phyloP scores from a whole-genome alignment of 116 monocot genomes.

The Dioscorea cayenensis region DNA sequence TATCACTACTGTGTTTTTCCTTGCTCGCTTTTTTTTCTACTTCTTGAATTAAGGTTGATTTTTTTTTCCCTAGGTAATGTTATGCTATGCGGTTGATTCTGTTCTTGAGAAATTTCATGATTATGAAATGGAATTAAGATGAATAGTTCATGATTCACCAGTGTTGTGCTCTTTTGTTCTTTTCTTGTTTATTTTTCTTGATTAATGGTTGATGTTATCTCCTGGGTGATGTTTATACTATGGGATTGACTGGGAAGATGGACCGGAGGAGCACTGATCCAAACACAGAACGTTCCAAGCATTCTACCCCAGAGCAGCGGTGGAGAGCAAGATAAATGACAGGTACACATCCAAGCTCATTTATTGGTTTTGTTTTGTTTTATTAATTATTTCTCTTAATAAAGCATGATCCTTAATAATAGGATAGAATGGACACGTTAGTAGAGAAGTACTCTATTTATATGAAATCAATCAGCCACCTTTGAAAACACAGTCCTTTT shows the following conservation, averaged over 20 bases:
- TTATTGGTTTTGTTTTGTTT: no score
- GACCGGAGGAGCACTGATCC: constrained; percentile 18
- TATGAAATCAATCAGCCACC: no score
- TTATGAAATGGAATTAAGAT: neutral
- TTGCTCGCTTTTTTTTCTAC: neutral
- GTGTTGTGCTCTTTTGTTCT: neutral
- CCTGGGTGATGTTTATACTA: neutral
- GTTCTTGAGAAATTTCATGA: neutral
- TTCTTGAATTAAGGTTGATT: neutral
- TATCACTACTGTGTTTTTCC: neutral
- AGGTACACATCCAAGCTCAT: no score
- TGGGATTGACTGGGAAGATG: constrained; percentile 12
- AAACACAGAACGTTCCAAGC: no score
- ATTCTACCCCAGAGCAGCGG: no score
- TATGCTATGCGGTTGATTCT: neutral
- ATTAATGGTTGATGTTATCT: neutral
- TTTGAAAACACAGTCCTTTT: no score
- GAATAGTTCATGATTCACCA: neutral
- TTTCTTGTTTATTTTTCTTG: neutral
- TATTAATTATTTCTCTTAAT: no score
- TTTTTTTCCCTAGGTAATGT: neutral
- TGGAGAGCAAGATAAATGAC: no score
- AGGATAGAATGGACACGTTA: no score
- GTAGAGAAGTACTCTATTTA: no score
- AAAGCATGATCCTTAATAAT: no score